These are phyloP conservation scores for Metschnikowia similis DNA, from an alignment of 805 yeast genomes.

Conservation along the genomic window DNA sequence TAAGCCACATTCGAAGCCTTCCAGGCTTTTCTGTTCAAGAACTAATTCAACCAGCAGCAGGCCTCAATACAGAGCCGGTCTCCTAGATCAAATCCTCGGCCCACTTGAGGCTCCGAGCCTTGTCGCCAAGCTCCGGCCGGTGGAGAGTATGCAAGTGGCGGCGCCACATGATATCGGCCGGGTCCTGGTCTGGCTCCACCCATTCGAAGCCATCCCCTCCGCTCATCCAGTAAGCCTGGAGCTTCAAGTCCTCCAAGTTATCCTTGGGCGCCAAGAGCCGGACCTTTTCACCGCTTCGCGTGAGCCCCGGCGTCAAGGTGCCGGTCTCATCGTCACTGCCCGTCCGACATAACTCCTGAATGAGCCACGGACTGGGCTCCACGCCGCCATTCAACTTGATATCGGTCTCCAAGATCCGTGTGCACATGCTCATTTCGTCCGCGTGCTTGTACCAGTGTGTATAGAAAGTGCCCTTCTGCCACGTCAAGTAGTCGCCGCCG, in stretches of 20 bases:
- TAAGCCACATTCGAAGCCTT: too few species aligned
- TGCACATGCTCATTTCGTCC: conserved; percentile 64
- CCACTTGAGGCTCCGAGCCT: conserved; percentile 29
- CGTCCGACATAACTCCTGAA: conserved; percentile 36
- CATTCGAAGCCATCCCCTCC: conserved; percentile 36
- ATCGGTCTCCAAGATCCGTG: conserved; percentile 64
- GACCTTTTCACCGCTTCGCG: conserved; percentile 35
- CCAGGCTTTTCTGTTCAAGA: too few species aligned
- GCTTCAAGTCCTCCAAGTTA: conserved; percentile 54
- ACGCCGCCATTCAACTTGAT: conserved; percentile 42
- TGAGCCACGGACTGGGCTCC: conserved; percentile 28
- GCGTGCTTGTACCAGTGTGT: conserved; percentile 60
- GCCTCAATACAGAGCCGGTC: too few species aligned
- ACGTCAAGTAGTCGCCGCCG: conserved; percentile 53
- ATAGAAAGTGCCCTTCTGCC: conserved; percentile 64
- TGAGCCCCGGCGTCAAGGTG: conserved; percentile 31
- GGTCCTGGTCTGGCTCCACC: conserved; percentile 23
- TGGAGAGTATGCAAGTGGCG: conserved; percentile 24
- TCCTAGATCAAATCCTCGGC: conserved; percentile 29
- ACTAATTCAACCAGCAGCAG: too few species aligned
- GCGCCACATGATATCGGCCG: conserved; percentile 43
- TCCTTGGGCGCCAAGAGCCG: conserved; percentile 39
- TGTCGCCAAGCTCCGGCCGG: conserved; percentile 15
- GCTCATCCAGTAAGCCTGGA: conserved; percentile 83
- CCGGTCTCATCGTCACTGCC: conserved; percentile 23